Percentiles rank a stretch among this genome's conserved stretches.
These are phyloP conservation scores for Cronartium quercuum DNA, from an alignment of 1,284 basidiomycete genomes.

Conservation along the genomic window DNA sequence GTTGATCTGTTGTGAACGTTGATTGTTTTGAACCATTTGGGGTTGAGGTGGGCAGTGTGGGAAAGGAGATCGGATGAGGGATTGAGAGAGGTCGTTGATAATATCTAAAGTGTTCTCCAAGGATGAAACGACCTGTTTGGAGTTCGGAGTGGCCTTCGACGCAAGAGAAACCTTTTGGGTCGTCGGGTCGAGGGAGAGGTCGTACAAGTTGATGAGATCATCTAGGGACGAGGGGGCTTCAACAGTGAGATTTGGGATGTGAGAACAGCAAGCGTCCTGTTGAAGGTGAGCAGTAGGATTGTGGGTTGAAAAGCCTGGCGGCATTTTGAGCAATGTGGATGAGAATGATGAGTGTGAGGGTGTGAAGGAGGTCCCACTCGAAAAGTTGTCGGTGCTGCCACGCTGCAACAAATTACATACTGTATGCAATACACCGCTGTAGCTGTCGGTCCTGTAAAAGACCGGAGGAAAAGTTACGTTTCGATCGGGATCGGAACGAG, in stretches of 20 bases:
- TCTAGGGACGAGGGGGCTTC: constrained; percentile 20
- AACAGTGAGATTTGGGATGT: neutral
- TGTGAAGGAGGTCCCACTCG: too few relatives aligned
- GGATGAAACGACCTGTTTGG: constrained; percentile 8
- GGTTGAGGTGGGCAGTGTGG: constrained; percentile 62
- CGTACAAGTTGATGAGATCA: constrained; percentile 21
- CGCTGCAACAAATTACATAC: too few relatives aligned
- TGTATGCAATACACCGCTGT: too few relatives aligned
- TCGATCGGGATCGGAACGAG: too few relatives aligned
- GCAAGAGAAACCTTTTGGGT: constrained; percentile 14
- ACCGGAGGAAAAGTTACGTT: too few relatives aligned
- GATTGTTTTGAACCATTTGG: constrained; percentile 64
- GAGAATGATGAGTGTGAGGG: too few relatives aligned
- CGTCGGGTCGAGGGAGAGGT: constrained; percentile 18
- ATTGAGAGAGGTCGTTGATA: constrained; percentile 28
- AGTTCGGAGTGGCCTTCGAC: constrained; percentile 2
- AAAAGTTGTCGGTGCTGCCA: too few relatives aligned
- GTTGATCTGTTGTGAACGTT: constrained; percentile 63
- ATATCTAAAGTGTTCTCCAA: constrained; percentile 15
- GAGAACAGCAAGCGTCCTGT: neutral
- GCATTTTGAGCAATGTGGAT: constrained; percentile 13
- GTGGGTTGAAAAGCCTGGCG: constrained; percentile 14
- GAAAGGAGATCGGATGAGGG: constrained; percentile 14
- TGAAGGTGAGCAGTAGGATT: constrained; percentile 31
- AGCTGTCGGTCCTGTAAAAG: too few relatives aligned